Conservation (phyloP, 257 asterid genomes). For the Capsicum pubescens region DNA sequence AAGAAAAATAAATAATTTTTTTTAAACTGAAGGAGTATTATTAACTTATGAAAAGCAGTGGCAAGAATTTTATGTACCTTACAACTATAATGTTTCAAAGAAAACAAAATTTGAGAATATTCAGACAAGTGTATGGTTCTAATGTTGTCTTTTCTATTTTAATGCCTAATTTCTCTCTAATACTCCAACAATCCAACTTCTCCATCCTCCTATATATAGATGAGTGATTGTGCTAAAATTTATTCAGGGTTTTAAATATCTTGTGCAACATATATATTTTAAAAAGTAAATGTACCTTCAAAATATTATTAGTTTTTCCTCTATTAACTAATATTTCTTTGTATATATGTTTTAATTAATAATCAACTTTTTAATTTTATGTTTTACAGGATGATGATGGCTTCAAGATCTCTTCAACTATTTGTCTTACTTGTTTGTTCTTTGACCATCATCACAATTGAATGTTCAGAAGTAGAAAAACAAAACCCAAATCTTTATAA, state of each 20-base stretch:
- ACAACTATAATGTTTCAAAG: background rate
- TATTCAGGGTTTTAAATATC: background rate
- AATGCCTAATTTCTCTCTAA: background rate
- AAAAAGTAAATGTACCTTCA: background rate
- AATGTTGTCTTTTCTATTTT: background rate
- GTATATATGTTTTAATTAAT: background rate
- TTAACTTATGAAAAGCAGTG: too few species aligned
- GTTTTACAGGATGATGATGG: slow-evolving; percentile 10
- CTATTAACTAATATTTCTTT: background rate
- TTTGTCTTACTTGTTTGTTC: background rate
- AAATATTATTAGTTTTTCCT: background rate
- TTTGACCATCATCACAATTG: background rate
- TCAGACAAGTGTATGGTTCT: background rate
- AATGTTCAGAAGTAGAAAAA: background rate
- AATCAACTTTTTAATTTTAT: background rate
- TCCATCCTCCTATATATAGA: background rate
- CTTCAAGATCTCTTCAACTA: background rate
- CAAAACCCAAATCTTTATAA: background rate
- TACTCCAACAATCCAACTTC: background rate
- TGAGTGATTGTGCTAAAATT: background rate
- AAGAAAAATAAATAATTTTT: too few species aligned
- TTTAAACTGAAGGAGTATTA: too few species aligned
- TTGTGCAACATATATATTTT: background rate
- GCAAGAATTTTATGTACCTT: background rate
- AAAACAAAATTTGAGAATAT: background rate